Conservation (phyloP, 495 filamentous ascomycete species). For the Hypoxylon trugodes region DNA sequence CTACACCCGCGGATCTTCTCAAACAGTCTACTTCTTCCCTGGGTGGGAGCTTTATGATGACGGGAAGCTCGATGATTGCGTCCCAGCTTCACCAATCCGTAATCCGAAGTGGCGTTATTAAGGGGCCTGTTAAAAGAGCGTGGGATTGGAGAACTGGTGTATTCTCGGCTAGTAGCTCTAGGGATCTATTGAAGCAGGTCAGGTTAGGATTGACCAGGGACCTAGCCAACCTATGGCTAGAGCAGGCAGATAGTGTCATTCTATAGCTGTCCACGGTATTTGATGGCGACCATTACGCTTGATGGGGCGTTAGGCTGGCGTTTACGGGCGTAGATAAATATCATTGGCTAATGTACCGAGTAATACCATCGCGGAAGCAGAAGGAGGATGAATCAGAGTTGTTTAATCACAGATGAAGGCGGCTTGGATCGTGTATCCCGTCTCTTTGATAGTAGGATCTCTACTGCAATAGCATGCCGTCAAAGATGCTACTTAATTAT, state of each 20-base stretch:
- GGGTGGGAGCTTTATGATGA: slow-evolving; percentile 65
- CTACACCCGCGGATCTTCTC: slow-evolving; percentile 68
- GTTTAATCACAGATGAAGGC: too few species aligned
- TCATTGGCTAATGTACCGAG: slow-evolving; percentile 3
- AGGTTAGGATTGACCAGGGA: slow-evolving; percentile 78
- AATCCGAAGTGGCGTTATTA: slow-evolving; percentile 63
- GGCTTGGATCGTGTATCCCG: too few species aligned
- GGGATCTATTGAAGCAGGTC: slow-evolving; percentile 75
- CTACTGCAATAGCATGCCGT: too few species aligned
- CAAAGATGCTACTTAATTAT: too few species aligned
- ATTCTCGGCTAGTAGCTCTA: slow-evolving; percentile 61
- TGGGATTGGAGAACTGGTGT: slow-evolving; percentile 88
- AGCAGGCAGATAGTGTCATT: slow-evolving; percentile 58
- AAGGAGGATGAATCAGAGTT: slow-evolving; percentile 7
- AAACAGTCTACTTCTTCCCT: slow-evolving; percentile 70
- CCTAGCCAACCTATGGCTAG: slow-evolving; percentile 68
- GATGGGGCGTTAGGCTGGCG: slow-evolving; percentile 24
- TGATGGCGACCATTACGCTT: slow-evolving; percentile 1
- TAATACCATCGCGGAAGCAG: slow-evolving; percentile 10
- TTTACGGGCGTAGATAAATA: slow-evolving; percentile 11
- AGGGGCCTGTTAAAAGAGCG: slow-evolving; percentile 64
- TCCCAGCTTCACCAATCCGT: slow-evolving; percentile 67
- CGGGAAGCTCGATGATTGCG: slow-evolving; percentile 75
- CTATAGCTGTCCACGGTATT: slow-evolving; percentile 16
- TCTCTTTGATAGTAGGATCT: too few species aligned